These are phyloP conservation scores for Paracoccidioides lutzii DNA, from an alignment of 2,329 filamentous ascomycete genomes.

Conservation along the genomic window DNA sequence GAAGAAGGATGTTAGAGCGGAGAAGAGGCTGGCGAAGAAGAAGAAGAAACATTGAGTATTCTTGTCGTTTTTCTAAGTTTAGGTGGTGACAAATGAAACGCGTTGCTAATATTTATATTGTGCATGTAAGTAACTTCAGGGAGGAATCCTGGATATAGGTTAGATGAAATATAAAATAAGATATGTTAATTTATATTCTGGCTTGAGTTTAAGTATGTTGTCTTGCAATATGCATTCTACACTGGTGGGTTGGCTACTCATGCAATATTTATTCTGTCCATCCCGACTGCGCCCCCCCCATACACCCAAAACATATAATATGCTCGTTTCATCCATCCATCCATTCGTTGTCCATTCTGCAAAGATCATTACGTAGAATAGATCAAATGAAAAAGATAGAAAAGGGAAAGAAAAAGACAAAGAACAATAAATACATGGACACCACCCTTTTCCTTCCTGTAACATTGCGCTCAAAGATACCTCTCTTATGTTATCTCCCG, in stretches of 20 bases:
- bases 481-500: not conserved
- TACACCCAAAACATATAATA: not conserved
- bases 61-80: not conserved
- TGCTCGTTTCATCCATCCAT: not conserved
- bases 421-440: not conserved
- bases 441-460: not conserved
- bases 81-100: not conserved
- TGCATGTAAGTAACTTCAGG: not conserved
- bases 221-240: too few relatives aligned
- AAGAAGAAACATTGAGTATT: constrained; percentile 41
- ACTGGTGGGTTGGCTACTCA: too few relatives aligned
- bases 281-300: too few relatives aligned
- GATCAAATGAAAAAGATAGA: not conserved
- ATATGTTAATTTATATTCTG: not conserved
- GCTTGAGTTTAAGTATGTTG: not conserved
- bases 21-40: constrained; percentile 70
- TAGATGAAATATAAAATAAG: not conserved
- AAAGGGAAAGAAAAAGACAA: too few relatives aligned
- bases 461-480: not conserved
- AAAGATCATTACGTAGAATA: not conserved
- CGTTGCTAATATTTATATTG: not conserved
- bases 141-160: not conserved
- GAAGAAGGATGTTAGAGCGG: constrained; percentile 88
- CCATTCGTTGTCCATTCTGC: not conserved
- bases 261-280: not conserved